Conservation (phyloP, 345 rosid genomes). For the Eutrema yunnanense region DNA sequence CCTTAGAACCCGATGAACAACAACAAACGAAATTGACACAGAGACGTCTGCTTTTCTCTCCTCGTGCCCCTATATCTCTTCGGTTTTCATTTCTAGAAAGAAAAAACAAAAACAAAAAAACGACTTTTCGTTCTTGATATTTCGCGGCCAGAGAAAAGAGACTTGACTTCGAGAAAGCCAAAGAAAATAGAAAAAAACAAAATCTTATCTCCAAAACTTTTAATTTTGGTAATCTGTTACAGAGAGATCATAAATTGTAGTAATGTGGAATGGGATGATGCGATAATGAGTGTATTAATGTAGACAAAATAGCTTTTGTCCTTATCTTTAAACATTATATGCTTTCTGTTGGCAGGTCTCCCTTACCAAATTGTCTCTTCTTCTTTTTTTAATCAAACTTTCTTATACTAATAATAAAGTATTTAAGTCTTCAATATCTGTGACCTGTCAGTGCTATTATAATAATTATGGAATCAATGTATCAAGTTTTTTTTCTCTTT, state of each 20-base stretch:
- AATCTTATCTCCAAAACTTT: slow-evolving; percentile 14
- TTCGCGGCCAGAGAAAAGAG: slow-evolving; percentile 10
- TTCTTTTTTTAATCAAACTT: neutral
- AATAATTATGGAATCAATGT: slow-evolving; percentile 1
- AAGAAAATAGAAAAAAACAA: neutral
- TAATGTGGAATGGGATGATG: slow-evolving; percentile 7
- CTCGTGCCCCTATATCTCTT: slow-evolving; percentile 13
- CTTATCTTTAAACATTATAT: slow-evolving; percentile 20
- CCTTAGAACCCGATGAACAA: slow-evolving; percentile 6
- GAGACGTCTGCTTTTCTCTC: slow-evolving; percentile 20
- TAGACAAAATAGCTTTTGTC: slow-evolving; percentile 11
- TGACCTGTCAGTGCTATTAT: slow-evolving; percentile 21
- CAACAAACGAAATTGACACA: slow-evolving; percentile 2
- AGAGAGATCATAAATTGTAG: neutral
- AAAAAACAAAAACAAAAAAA: neutral
- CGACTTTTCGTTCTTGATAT: slow-evolving; percentile 16
- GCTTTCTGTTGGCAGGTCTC: slow-evolving; percentile 20
- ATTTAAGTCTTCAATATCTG: slow-evolving; percentile 4
- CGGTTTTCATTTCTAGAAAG: neutral
- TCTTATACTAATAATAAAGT: neutral
- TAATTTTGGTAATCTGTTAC: slow-evolving; percentile 10
- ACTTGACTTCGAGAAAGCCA: slow-evolving; percentile 6
- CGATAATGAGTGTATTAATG: slow-evolving; percentile 5
- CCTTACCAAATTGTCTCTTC: slow-evolving; percentile 9
- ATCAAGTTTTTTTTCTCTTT: neutral